These are phyloP conservation scores for Stylonectria norvegica DNA, from an alignment of 2,329 filamentous ascomycete species.

Conservation along the genomic window DNA sequence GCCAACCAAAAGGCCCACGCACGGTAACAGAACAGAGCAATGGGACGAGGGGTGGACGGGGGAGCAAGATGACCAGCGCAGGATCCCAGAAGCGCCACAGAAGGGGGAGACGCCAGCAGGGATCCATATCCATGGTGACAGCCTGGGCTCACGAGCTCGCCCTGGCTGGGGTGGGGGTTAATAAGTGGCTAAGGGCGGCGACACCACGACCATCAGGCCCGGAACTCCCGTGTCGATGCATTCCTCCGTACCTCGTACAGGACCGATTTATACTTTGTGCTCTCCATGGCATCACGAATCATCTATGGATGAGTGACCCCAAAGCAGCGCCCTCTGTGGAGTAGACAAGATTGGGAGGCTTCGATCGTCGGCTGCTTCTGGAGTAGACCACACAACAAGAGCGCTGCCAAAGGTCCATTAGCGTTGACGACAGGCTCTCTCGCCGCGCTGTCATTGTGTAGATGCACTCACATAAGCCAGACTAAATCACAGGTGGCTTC, in stretches of 20 bases:
- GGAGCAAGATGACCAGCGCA: slow-evolving; percentile 7
- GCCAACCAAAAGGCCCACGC: no score
- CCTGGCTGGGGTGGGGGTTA: no score
- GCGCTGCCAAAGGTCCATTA: slow-evolving; percentile 17
- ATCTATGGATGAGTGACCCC: no score
- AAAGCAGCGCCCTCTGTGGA: slow-evolving; percentile 14
- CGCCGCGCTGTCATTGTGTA: not conserved
- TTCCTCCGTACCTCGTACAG: slow-evolving; percentile 11
- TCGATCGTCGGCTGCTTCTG: slow-evolving; percentile 9
- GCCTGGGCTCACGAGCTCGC: no score
- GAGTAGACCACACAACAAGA: slow-evolving; percentile 18
- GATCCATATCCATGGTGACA: slow-evolving; percentile 5
- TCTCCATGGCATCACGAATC: slow-evolving; percentile 2
- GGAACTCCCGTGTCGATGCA: slow-evolving; percentile 2
- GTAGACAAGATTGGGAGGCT: slow-evolving; percentile 21
- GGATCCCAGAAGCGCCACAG: no score
- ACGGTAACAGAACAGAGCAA: no score
- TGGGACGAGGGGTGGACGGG: not conserved
- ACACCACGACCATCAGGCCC: slow-evolving; percentile 1
- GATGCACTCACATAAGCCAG: slow-evolving; percentile 9
- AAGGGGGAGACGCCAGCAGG: no score
- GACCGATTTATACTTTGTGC: not conserved
- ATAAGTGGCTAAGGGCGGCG: slow-evolving; percentile 7
- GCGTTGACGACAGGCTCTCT: slow-evolving; percentile 14
- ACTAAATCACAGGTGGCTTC: slow-evolving; percentile 19